Conservation (phyloP, 1,284 basidiomycete species). For the Singerocomus rubriflavus region DNA sequence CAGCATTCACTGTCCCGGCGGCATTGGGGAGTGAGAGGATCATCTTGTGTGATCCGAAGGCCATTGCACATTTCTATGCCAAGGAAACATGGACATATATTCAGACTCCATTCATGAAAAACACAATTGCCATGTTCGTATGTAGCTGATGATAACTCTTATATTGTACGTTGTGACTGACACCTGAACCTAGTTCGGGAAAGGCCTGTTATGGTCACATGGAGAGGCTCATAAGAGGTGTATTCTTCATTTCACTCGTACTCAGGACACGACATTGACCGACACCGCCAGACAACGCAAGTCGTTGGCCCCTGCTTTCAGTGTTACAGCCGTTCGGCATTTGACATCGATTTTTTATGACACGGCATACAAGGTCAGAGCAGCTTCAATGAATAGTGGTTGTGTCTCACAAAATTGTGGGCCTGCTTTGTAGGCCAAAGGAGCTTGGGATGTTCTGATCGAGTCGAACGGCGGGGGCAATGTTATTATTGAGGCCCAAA, state of each 20-base stretch:
- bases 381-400: background rate
- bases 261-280: background rate
- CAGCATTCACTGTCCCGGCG: conserved; percentile 42
- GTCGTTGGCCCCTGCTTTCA: conserved; percentile 6
- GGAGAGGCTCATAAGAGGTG: conserved; percentile 18
- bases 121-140: conserved; percentile 34
- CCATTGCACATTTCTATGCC: conserved; percentile 50
- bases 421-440: conserved; percentile 34
- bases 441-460: conserved; percentile 47
- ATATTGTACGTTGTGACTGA: background rate
- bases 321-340: conserved; percentile 4
- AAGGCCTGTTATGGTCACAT: conserved; percentile 12
- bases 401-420: no score
- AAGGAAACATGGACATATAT: conserved; percentile 49
- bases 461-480: conserved; percentile 32
- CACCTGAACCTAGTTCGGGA: background rate
- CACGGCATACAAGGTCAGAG: conserved; percentile 46
- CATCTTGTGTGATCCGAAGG: conserved; percentile 52
- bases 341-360: conserved; percentile 11
- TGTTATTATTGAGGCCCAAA: conserved; percentile 49
- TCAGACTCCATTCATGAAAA: conserved; percentile 35
- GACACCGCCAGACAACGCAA: conserved; percentile 36
- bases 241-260: background rate
- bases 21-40: conserved; percentile 40
- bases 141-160: conserved; percentile 12